These are phyloP conservation scores for Ceratocystis alfenasii DNA, from an alignment of 2,329 filamentous ascomycete species.

Conservation along the genomic window DNA sequence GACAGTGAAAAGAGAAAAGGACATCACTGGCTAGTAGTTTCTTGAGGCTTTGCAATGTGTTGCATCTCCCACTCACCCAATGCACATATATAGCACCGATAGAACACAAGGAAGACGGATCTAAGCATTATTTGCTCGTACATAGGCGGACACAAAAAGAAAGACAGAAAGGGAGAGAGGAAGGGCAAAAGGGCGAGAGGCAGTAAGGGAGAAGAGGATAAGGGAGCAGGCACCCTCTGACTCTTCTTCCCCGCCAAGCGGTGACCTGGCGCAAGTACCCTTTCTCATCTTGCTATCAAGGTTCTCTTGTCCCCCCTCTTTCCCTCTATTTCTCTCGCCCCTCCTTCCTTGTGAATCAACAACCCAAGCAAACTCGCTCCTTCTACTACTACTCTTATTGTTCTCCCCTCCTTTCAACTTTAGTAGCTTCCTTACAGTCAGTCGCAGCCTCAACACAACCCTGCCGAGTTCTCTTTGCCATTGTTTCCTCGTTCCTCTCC, in stretches of 20 bases:
- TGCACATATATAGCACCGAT: no score
- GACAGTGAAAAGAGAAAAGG: not conserved
- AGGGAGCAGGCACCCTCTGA: not conserved
- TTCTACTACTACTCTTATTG: not conserved
- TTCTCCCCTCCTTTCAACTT: not conserved
- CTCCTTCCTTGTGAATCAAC: not conserved
- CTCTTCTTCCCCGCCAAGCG: not conserved
- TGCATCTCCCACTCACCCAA: not conserved
- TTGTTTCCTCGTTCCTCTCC: not conserved
- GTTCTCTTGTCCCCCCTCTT: not conserved
- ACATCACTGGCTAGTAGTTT: not conserved
- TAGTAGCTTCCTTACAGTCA: not conserved
- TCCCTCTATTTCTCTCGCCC: not conserved
- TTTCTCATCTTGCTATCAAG: conserved; percentile 3
- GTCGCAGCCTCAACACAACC: not conserved
- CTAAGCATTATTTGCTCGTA: not conserved
- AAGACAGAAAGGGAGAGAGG: not conserved
- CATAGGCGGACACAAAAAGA: not conserved
- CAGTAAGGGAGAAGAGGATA: not conserved
- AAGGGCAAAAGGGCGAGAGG: not conserved
- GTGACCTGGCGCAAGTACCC: not conserved
- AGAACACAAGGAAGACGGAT: not conserved
- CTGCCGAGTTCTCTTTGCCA: not conserved
- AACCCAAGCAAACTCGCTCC: not conserved
- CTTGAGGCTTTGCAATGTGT: not conserved